Conservation (phyloP, 2,329 filamentous ascomycete genomes). For the Sarocladiaceae sp. region DNA sequence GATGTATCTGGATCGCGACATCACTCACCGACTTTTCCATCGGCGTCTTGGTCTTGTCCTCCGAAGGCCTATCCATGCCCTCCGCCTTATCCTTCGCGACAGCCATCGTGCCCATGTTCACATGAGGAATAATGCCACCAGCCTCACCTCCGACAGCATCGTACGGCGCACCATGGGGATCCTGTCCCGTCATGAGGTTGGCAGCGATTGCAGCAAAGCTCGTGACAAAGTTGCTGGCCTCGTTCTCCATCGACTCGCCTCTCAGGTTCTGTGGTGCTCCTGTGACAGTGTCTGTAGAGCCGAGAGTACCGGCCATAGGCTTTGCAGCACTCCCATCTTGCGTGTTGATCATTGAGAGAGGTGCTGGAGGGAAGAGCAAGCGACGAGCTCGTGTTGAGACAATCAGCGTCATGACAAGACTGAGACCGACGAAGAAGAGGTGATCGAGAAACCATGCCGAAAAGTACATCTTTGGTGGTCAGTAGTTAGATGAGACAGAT, state of each 20-base stretch:
- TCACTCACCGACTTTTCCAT: slow-evolving; percentile 52
- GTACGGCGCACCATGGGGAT: slow-evolving; percentile 49
- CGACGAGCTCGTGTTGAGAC: slow-evolving; percentile 53
- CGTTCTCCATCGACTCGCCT: slow-evolving; percentile 71
- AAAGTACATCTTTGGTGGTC: slow-evolving; percentile 42
- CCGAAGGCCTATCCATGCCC: slow-evolving; percentile 34
- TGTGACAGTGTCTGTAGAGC: slow-evolving; percentile 66
- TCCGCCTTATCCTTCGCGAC: slow-evolving; percentile 29
- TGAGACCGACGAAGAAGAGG: slow-evolving; percentile 51
- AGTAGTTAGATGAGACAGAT: too few species aligned
- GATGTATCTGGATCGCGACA: neutral
- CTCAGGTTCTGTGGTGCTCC: slow-evolving; percentile 74
- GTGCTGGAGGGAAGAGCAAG: slow-evolving; percentile 66
- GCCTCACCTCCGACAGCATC: slow-evolving; percentile 29
- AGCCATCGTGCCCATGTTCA: slow-evolving; percentile 38
- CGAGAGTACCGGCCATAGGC: slow-evolving; percentile 64
- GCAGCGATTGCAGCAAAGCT: slow-evolving; percentile 51
- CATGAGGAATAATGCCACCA: neutral
- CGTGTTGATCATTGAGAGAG: slow-evolving; percentile 61
- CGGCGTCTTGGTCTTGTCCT: slow-evolving; percentile 71
- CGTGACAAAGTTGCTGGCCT: slow-evolving; percentile 70
- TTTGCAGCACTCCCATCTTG: slow-evolving; percentile 66
- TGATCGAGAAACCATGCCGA: slow-evolving; percentile 63
- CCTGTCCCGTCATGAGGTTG: slow-evolving; percentile 65
- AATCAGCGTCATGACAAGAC: slow-evolving; percentile 55